Conservation (phyloP, 1,284 basidiomycete genomes). For the Salmacisia buchloeana region DNA sequence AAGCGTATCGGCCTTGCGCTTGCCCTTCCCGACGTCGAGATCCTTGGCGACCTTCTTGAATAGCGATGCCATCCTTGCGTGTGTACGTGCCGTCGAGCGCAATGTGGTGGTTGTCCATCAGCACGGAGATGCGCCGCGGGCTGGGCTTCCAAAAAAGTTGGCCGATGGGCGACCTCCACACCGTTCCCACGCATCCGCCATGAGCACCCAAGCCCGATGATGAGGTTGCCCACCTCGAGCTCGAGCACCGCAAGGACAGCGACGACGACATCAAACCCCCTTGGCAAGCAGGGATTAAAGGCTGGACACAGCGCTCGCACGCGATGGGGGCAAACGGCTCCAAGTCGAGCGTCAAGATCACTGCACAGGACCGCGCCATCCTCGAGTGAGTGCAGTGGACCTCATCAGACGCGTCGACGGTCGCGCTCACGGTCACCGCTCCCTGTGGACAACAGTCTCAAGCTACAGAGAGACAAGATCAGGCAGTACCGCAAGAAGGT, state of each 20-base stretch:
- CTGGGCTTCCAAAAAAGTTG: too few relatives aligned
- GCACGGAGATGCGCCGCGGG: too few relatives aligned
- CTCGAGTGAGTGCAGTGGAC: constrained; percentile 65
- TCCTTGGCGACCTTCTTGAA: constrained; percentile 27
- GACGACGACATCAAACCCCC: too few relatives aligned
- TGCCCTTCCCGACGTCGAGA: constrained; percentile 22
- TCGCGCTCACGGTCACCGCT: neutral
- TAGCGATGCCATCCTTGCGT: constrained; percentile 30
- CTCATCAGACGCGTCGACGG: neutral
- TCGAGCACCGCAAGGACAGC: too few relatives aligned
- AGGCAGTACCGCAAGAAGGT: constrained; percentile 93
- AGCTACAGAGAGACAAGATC: constrained; percentile 90
- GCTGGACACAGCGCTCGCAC: neutral
- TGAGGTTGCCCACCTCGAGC: too few relatives aligned
- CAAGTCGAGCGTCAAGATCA: constrained; percentile 61
- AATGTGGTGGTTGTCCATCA: too few relatives aligned
- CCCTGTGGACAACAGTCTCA: constrained; percentile 61
- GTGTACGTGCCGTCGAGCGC: too few relatives aligned
- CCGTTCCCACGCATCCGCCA: too few relatives aligned
- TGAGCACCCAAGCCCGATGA: too few relatives aligned
- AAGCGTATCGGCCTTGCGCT: constrained; percentile 28
- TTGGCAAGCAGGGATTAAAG: neutral
- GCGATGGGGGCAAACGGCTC: neutral
- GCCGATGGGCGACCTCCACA: too few relatives aligned
- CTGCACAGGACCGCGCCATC: constrained; percentile 84